Percentiles rank a stretch among this genome's conserved stretches.
These are phyloP conservation scores for Fusarium sp. DNA, from an alignment of 2,329 filamentous ascomycete species.

Conservation along the genomic window DNA sequence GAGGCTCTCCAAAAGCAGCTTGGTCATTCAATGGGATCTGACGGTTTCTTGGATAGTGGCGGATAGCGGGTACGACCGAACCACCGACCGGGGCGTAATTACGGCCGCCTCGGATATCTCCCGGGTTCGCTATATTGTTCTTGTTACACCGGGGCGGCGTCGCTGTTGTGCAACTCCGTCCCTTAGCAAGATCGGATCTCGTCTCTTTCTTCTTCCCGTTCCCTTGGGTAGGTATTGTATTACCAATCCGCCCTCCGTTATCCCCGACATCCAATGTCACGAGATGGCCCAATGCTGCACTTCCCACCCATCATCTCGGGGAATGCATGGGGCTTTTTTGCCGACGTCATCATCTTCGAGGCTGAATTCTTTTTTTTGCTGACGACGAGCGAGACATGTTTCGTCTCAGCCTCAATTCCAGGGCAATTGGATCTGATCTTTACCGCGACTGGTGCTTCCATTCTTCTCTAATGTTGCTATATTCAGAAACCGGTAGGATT, in stretches of 20 bases:
- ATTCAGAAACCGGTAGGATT: slow-evolving; percentile 11
- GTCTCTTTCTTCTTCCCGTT: background rate
- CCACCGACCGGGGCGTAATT: slow-evolving; percentile 40
- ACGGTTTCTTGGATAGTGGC: slow-evolving; percentile 4
- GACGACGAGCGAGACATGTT: slow-evolving; percentile 18
- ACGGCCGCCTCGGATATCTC: slow-evolving; percentile 39
- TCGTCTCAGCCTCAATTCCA: slow-evolving; percentile 26
- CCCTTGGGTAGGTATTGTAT: slow-evolving; percentile 4
- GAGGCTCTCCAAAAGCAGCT: background rate
- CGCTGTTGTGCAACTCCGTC: slow-evolving; percentile 2
- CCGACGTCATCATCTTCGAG: slow-evolving; percentile 27
- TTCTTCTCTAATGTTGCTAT: slow-evolving; percentile 19
- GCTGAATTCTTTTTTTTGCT: slow-evolving; percentile 14
- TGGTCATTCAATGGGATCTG: background rate
- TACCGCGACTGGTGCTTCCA: background rate
- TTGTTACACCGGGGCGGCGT: background rate
- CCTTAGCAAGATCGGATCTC: slow-evolving; percentile 23
- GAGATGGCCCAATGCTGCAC: slow-evolving; percentile 11
- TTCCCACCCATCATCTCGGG: slow-evolving; percentile 2
- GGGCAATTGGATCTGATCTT: background rate
- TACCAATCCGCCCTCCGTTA: slow-evolving; percentile 22
- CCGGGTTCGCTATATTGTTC: slow-evolving; percentile 9
- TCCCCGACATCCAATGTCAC: slow-evolving; percentile 14
- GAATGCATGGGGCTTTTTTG: background rate
- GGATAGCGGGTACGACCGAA: slow-evolving; percentile 29